Percentiles rank a stretch among this genome's conserved stretches.
These are phyloP conservation scores for Ophiostoma angusticollis DNA, from an alignment of 2,329 filamentous ascomycete species.

Conservation along the genomic window DNA sequence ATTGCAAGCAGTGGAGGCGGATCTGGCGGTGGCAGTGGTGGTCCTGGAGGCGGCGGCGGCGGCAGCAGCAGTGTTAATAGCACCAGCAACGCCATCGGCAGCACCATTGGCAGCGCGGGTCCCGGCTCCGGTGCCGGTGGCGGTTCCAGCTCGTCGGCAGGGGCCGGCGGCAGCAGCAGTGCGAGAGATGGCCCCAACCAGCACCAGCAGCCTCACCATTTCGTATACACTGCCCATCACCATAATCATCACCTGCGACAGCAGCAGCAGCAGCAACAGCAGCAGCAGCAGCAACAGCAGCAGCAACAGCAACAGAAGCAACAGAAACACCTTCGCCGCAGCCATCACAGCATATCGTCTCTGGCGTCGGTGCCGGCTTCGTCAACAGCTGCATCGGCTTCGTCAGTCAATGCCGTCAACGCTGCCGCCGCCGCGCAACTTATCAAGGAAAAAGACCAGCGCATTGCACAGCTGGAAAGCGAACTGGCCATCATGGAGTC, in stretches of 20 bases:
- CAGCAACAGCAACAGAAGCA: slow-evolving; percentile 11
- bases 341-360: not conserved
- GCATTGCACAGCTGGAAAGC: slow-evolving; percentile 38
- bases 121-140: too few relatives aligned
- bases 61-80: too few relatives aligned
- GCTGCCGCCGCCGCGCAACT: slow-evolving; percentile 20
- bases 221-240: not conserved
- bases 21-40: slow-evolving; percentile 8
- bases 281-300: slow-evolving; percentile 4
- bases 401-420: too few relatives aligned
- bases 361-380: slow-evolving; percentile 7
- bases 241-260: slow-evolving; percentile 7
- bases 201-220: not conserved
- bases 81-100: too few relatives aligned
- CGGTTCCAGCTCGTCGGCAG: too few relatives aligned
- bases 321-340: slow-evolving; percentile 2
- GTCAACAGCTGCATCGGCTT: slow-evolving; percentile 7
- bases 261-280: slow-evolving; percentile 9
- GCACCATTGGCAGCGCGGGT: too few relatives aligned
- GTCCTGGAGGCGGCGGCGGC: not conserved
- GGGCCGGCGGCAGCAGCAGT: slow-evolving; percentile 3
- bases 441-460: slow-evolving; percentile 34
- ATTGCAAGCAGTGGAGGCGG: not conserved
- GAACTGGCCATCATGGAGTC: slow-evolving; percentile 39
- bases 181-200: not conserved